A percentile compares a stretch with the other conserved stretches of the same genome.
These are phyloP conservation scores for Eucalyptus sp. DNA, from an alignment of 345 rosid species.

Conservation along the genomic window DNA sequence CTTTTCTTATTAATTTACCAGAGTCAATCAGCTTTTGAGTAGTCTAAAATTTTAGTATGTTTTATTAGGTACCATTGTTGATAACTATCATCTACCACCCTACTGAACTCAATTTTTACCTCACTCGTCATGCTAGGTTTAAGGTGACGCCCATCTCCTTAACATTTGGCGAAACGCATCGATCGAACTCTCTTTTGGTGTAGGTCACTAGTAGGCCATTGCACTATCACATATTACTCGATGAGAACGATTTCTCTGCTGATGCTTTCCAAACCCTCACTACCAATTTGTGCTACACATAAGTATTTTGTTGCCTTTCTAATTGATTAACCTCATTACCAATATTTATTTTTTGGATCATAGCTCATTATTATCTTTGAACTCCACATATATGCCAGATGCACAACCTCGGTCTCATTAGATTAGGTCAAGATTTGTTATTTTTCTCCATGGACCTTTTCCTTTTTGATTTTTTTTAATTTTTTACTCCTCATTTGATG, in stretches of 20 bases:
- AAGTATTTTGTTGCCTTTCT: background rate
- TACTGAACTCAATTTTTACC: background rate
- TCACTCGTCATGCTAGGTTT: conserved; percentile 66
- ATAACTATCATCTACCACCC: too few relatives aligned
- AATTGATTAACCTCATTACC: background rate
- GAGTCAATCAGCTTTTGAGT: too few relatives aligned
- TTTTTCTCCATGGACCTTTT: too few relatives aligned
- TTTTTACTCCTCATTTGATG: too few relatives aligned
- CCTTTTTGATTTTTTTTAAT: too few relatives aligned
- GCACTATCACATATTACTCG: conserved; percentile 57
- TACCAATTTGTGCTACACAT: conserved; percentile 41
- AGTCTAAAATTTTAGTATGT: too few relatives aligned
- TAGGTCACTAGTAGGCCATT: conserved; percentile 72
- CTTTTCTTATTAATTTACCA: too few relatives aligned
- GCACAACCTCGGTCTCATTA: too few relatives aligned
- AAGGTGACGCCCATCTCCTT: conserved; percentile 9
- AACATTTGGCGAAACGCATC: background rate
- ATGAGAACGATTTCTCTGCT: conserved; percentile 50
- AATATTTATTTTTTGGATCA: too few relatives aligned
- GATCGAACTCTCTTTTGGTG: background rate
- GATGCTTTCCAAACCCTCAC: conserved; percentile 41
- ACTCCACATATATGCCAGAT: too few relatives aligned
- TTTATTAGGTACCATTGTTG: too few relatives aligned
- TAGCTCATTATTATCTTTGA: too few relatives aligned
- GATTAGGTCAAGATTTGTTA: background rate